Evolutionary conservation across 1,284 basidiomycete genomes (phyloP), one percentile per base, ranked within the genome.

Genomic region (Phlebopus sp.): DNA sequence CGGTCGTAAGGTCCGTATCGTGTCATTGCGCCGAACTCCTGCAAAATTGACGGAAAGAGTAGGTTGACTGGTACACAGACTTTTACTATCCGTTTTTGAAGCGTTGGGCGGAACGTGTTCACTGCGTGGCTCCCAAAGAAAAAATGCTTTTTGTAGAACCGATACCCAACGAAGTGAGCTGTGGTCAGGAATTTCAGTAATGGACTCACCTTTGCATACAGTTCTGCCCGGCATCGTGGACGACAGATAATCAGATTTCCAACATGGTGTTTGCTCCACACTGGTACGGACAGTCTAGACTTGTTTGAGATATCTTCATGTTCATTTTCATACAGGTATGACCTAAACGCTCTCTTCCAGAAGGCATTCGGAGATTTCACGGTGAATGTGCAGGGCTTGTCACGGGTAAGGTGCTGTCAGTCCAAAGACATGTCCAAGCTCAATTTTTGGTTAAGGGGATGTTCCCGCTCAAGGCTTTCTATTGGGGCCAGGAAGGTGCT

Each of bases 251-350:
- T 31, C 79, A 80, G 36, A 76, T 86, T 5, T 62, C 72, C 0
- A 90, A 92, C 55, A 83, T 97, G 77, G 83, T 96, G 5, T 94
- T 83, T 58, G 85, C 91, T 0, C 93, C 94, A 1, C 94, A 97
- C 62, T 97, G 92, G 92, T 89, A 55, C 53, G 74, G 59, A 0
- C n/a, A 5, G 10, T 41, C 8, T 29, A 6, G 15, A 36, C 8
- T 11, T 25, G 14, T 23, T 27, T 31, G 5, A 42, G 2, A 25
- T n/a, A 34, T 39, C 5, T 2, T 34, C 32, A 42, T 51, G 25
- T 44, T 35, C n/a, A 32, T n/a, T 27, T 4, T 15, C n/a, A 2
- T 23, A 21, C 49, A 91, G 88, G 89, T 97, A 97, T 59, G 94
- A 97, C 63, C 75, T 97, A 6, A 84, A 93, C 51, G 79, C 83